phyloP scores from a whole-genome alignment of 305 asterid species.

The Caryopteris hybrid region DNA sequence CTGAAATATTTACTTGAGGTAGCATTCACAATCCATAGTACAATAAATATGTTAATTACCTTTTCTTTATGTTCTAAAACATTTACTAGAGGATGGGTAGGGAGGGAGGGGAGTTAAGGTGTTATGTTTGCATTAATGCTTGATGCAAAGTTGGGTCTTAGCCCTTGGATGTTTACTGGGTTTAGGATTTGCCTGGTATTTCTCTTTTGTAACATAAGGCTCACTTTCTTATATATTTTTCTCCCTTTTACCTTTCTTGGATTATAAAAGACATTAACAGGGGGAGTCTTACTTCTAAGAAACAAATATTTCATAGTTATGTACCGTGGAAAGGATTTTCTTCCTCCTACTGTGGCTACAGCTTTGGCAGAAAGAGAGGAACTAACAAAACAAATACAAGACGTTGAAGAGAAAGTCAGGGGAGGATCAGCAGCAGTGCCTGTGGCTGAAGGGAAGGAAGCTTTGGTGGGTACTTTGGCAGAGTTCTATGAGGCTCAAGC shows the following conservation, averaged over 20 bases:
- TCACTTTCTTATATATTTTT: neutral
- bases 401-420: conserved; percentile 79
- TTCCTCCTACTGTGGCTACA: conserved; percentile 81
- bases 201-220: neutral
- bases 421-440: conserved; percentile 33
- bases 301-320: conserved; percentile 91
- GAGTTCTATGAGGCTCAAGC: conserved; percentile 96
- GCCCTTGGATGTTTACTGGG: conserved; percentile 4
- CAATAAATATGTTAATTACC: neutral
- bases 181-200: conserved; percentile 7
- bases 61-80: neutral
- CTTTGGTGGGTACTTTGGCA: conserved; percentile 80
- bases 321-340: conserved; percentile 97
- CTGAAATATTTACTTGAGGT: conserved; percentile 5
- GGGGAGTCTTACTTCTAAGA: conserved; percentile 88
- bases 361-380: conserved; percentile 85
- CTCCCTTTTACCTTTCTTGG: conserved; percentile 10
- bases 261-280: conserved; percentile 66
- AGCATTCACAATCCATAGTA: neutral
- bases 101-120: neutral
- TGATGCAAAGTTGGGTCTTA: conserved; percentile 16
- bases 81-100: neutral
- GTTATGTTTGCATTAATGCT: conserved; percentile 1
- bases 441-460: conserved; percentile 48
- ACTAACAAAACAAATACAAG: conserved; percentile 77